A percentile compares a stretch with the other conserved stretches of the same genome.
phyloP scores from a whole-genome alignment of 176 grass and related monocot species.

The Musa itinerans region DNA sequence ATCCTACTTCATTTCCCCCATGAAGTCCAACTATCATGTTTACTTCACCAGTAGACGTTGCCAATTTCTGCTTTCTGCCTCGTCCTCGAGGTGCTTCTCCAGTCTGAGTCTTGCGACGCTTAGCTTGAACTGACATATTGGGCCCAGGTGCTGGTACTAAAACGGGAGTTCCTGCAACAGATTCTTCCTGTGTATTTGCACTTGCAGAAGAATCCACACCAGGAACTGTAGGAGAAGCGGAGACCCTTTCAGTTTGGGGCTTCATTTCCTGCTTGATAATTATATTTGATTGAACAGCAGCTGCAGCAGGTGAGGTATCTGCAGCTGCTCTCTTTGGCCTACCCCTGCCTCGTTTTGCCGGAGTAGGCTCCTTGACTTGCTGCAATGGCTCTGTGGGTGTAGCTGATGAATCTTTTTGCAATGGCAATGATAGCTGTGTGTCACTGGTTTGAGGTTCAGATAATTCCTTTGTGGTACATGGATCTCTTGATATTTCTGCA shows the following conservation, averaged over 20 bases:
- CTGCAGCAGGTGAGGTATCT: conserved; percentile 20
- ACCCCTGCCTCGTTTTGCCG: conserved; percentile 78
- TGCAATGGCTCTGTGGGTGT: conserved; percentile 27
- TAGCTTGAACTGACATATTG: conserved; percentile 23
- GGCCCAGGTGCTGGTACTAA: conserved; percentile 18
- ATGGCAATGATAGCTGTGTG: conserved; percentile 27
- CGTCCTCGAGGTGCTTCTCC: conserved; percentile 52
- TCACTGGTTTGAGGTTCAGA: conserved; percentile 34
- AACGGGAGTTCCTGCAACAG: conserved; percentile 24
- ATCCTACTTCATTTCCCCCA: conserved; percentile 25
- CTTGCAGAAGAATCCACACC: conserved; percentile 12
- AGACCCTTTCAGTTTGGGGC: conserved; percentile 8
- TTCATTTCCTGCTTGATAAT: conserved; percentile 33
- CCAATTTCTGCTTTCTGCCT: conserved; percentile 57
- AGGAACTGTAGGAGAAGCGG: conserved; percentile 1
- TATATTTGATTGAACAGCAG: conserved; percentile 25
- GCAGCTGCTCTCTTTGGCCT: conserved; percentile 65
- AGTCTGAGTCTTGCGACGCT: conserved; percentile 40
- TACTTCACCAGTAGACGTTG: conserved; percentile 26
- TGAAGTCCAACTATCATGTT: conserved; percentile 24
- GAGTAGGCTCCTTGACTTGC: conserved; percentile 28
- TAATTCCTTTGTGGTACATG: conserved; percentile 36
- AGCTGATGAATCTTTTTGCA: neutral
- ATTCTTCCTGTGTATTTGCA: conserved; percentile 12
- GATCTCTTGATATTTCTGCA: conserved; percentile 24